phyloP scores from a whole-genome alignment of 2,329 filamentous ascomycete genomes.

The Aspergillus sp. region DNA sequence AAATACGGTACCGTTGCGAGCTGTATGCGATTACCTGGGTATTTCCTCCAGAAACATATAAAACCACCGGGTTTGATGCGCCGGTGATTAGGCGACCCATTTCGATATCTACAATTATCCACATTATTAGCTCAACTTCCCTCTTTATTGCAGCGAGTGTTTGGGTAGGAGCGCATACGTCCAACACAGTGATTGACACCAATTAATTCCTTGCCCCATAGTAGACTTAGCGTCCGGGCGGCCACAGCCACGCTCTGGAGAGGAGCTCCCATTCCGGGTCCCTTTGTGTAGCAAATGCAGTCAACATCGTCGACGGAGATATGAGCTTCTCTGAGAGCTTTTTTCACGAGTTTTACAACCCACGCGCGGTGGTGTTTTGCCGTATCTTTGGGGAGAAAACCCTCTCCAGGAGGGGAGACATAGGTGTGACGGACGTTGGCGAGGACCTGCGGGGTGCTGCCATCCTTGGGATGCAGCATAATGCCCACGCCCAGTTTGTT shows the following conservation, averaged over 20 bases:
- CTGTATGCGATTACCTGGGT: conserved; percentile 98
- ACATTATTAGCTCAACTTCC: neutral
- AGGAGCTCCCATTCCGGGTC: conserved; percentile 94
- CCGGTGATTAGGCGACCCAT: conserved; percentile 95
- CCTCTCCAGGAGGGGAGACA: conserved; percentile 84
- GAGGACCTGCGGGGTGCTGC: conserved; percentile 67
- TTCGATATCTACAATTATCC: conserved; percentile 68
- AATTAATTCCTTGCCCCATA: conserved; percentile 87
- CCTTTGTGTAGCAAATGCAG: conserved; percentile 93
- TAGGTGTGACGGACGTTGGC: conserved; percentile 95
- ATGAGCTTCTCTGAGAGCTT: conserved; percentile 70
- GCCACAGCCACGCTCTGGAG: conserved; percentile 83
- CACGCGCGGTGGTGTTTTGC: conserved; percentile 85
- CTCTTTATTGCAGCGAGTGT: neutral
- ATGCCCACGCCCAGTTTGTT: conserved; percentile 97
- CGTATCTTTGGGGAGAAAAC: conserved; percentile 95
- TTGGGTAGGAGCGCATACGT: conserved; percentile 49
- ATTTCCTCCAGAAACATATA: conserved; percentile 95
- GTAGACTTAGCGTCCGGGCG: conserved; percentile 74
- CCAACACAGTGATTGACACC: conserved; percentile 98
- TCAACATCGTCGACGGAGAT: conserved; percentile 67
- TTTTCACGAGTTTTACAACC: conserved; percentile 78
- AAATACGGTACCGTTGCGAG: conserved; percentile 92
- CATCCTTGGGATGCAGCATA: conserved; percentile 68
- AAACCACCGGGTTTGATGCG: conserved; percentile 84